Conservation (phyloP, 2,329 filamentous ascomycete species). For the Cercospora sesami region DNA sequence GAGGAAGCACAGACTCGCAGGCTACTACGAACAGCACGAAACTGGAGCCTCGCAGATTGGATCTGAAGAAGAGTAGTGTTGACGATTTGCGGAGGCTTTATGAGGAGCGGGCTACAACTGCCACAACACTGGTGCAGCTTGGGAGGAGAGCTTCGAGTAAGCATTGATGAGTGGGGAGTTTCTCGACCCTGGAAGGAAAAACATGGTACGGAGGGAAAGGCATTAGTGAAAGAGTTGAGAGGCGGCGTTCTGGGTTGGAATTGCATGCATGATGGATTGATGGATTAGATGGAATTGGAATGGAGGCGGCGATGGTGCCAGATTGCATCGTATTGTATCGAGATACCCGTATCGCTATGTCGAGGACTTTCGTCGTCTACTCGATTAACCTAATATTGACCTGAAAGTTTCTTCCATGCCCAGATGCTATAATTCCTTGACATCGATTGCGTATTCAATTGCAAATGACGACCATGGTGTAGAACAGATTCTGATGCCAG, state of each 20-base stretch:
- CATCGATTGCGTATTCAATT: not conserved
- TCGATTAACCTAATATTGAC: not conserved
- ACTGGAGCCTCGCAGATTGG: conserved; percentile 40
- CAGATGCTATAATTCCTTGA: no score
- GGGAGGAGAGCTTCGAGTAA: conserved; percentile 21
- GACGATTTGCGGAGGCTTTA: conserved; percentile 51
- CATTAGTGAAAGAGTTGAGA: not conserved
- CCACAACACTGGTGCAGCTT: conserved; percentile 24
- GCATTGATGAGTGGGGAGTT: no score
- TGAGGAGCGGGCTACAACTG: conserved; percentile 50
- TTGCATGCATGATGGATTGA: not conserved
- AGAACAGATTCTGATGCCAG: not conserved
- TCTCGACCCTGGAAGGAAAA: not conserved
- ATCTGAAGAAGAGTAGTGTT: conserved; percentile 48
- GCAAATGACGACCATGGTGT: not conserved
- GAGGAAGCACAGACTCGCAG: conserved; percentile 8
- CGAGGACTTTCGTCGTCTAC: not conserved
- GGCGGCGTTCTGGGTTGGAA: not conserved
- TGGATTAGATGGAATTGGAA: not conserved
- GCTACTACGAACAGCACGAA: conserved; percentile 4
- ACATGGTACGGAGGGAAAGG: not conserved
- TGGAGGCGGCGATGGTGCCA: not conserved
- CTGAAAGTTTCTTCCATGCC: not conserved
- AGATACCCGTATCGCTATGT: not conserved
- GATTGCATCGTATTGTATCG: not conserved